A percentile compares a stretch with the other conserved stretches of the same genome.
Conservation (phyloP, 345 rosid species). For the Linum usitatissimum region DNA sequence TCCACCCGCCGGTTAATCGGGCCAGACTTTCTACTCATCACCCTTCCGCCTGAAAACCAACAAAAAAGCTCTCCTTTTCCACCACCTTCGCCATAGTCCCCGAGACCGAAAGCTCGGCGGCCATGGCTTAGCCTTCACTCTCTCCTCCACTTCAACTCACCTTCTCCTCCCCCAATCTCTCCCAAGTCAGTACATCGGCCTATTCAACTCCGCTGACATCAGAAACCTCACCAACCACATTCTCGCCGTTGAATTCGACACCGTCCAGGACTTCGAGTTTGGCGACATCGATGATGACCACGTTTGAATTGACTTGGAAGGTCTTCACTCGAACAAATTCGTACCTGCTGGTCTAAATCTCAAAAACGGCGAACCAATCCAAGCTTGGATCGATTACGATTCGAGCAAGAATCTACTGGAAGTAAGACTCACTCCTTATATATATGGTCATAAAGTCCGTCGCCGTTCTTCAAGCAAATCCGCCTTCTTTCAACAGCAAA, state of each 20-base stretch:
- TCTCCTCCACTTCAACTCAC: slow-evolving; percentile 39
- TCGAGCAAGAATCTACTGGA: slow-evolving; percentile 43
- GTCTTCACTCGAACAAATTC: slow-evolving; percentile 43
- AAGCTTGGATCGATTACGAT: slow-evolving; percentile 87
- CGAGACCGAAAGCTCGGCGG: slow-evolving; percentile 57
- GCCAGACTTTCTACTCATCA: slow-evolving; percentile 74
- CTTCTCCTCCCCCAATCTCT: slow-evolving; percentile 49
- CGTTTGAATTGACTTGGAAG: slow-evolving; percentile 66
- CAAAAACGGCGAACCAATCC: slow-evolving; percentile 40
- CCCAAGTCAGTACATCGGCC: slow-evolving; percentile 5
- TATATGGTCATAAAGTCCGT: too few relatives aligned
- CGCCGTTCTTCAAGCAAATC: too few relatives aligned
- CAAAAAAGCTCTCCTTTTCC: slow-evolving; percentile 51
- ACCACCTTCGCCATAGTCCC: slow-evolving; percentile 70
- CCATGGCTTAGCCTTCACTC: slow-evolving; percentile 68
- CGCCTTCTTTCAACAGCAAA: too few relatives aligned
- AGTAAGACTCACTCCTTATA: slow-evolving; percentile 63
- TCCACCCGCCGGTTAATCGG: slow-evolving; percentile 35
- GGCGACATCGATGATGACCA: slow-evolving; percentile 67
- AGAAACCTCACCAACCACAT: slow-evolving; percentile 48
- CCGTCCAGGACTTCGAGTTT: slow-evolving; percentile 56
- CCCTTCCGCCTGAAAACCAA: slow-evolving; percentile 43
- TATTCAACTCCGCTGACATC: slow-evolving; percentile 17
- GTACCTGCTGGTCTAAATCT: slow-evolving; percentile 45
- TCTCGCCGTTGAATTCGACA: slow-evolving; percentile 83